phyloP scores from a whole-genome alignment of 2,329 filamentous ascomycete species.

The Berkeleyomyces rouxiae region DNA sequence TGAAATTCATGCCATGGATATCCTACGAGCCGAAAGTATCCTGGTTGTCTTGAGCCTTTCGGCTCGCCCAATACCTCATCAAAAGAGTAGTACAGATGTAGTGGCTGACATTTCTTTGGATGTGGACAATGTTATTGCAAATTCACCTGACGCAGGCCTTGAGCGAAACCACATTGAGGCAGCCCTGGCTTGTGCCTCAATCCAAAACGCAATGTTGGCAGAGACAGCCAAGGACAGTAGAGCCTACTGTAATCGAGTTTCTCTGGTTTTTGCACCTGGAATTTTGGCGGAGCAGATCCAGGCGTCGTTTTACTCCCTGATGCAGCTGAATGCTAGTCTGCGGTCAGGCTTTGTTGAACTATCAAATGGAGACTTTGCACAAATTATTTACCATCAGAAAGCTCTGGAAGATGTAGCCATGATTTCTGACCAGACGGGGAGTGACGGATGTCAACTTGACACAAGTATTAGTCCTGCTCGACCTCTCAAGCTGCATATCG shows the following conservation, averaged over 20 bases:
- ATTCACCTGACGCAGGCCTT: not conserved
- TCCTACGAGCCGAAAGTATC: slow-evolving; percentile 22
- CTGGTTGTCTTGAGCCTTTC: not conserved
- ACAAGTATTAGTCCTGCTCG: not conserved
- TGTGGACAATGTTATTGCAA: not conserved
- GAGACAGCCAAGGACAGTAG: slow-evolving; percentile 45
- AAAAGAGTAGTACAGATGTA: not conserved
- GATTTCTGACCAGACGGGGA: not conserved
- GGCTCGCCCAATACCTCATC: not conserved
- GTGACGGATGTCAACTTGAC: too few species aligned
- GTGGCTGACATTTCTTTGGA: not conserved
- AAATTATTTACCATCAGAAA: slow-evolving; percentile 41
- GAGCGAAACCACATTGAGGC: slow-evolving; percentile 20
- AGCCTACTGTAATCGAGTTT: slow-evolving; percentile 65
- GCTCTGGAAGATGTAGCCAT: not conserved
- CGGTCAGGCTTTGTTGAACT: slow-evolving; percentile 55
- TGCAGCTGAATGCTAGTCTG: slow-evolving; percentile 45
- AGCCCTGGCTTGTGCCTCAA: slow-evolving; percentile 48
- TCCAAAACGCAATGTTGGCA: slow-evolving; percentile 66
- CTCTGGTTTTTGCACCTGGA: slow-evolving; percentile 36
- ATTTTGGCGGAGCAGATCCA: slow-evolving; percentile 25
- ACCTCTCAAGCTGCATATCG: not conserved
- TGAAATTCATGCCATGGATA: slow-evolving; percentile 36
- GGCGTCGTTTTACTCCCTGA: slow-evolving; percentile 33
- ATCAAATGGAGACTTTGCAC: slow-evolving; percentile 33